A percentile compares a stretch with the other conserved stretches of the same genome.
phyloP scores from a whole-genome alignment of 2,329 filamentous ascomycete genomes.

The Coniochaeta sp. region DNA sequence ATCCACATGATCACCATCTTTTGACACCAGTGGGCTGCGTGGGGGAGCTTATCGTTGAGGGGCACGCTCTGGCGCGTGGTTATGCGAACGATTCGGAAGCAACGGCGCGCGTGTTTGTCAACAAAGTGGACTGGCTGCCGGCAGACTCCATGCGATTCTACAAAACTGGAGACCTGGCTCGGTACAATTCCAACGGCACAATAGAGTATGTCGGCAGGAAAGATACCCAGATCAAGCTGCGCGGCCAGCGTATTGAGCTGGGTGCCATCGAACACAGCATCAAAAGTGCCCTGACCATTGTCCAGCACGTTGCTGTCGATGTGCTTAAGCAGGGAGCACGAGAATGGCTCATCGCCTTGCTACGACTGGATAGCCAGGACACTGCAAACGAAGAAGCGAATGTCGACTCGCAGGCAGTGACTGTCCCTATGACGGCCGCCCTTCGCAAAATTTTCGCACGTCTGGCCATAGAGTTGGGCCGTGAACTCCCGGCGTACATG shows the following conservation, averaged over 20 bases:
- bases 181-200: constrained; percentile 26
- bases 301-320: too few species aligned
- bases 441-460: too few species aligned
- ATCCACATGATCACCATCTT: constrained; percentile 5
- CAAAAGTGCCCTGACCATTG: too few species aligned
- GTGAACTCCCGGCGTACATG: not conserved
- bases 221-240: constrained; percentile 49
- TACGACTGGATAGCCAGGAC: too few species aligned
- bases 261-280: constrained; percentile 20
- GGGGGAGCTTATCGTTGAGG: constrained; percentile 24
- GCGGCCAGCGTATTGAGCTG: constrained; percentile 47
- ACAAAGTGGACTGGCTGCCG: not conserved
- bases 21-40: constrained; percentile 14
- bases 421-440: too few species aligned
- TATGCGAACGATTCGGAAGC: too few species aligned
- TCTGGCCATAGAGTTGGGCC: too few species aligned
- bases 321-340: too few species aligned
- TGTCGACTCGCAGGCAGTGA: too few species aligned
- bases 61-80: constrained; percentile 38
- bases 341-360: too few species aligned
- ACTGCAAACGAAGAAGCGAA: too few species aligned
- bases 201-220: constrained; percentile 39
- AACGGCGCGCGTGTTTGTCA: constrained; percentile 32
- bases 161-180: constrained; percentile 36
- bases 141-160: constrained; percentile 26